Percentiles rank a stretch among this genome's conserved stretches.
phyloP scores from a whole-genome alignment of 2,329 filamentous ascomycete genomes.

The Seiridium unicorne region DNA sequence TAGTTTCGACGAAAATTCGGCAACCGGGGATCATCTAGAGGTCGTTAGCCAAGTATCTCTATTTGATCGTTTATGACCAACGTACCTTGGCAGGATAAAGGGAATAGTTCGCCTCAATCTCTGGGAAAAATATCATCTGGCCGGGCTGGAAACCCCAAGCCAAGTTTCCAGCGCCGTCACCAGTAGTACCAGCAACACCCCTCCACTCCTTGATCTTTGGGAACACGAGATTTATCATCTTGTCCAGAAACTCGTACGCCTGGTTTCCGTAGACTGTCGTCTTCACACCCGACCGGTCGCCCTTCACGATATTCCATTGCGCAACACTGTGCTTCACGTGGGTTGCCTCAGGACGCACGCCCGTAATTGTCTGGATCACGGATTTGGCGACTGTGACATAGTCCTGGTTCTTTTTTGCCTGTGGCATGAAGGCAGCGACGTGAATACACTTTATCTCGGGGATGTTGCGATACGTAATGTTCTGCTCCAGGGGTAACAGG shows the following conservation, averaged over 20 bases:
- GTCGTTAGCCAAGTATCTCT: conserved; percentile 5
- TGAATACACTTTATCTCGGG: conserved; percentile 80
- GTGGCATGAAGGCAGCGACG: conserved; percentile 72
- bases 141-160: conserved; percentile 75
- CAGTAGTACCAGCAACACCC: conserved; percentile 64
- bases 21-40: conserved; percentile 84
- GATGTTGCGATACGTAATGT: conserved; percentile 80
- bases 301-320: conserved; percentile 71
- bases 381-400: conserved; percentile 81
- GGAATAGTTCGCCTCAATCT: conserved; percentile 93
- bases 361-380: conserved; percentile 81
- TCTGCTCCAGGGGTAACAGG: conserved; percentile 68
- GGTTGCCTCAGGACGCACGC: conserved; percentile 69
- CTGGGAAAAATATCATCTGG: conserved; percentile 81
- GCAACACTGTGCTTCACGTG: conserved; percentile 68
- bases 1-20: conserved; percentile 80
- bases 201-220: conserved; percentile 96
- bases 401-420: conserved; percentile 68
- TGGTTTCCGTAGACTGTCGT: conserved; percentile 74
- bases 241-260: conserved; percentile 88
- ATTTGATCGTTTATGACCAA: neutral
- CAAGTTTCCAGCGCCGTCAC: conserved; percentile 87
- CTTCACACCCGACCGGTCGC: conserved; percentile 73
- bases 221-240: conserved; percentile 84
- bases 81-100: conserved; percentile 29